phyloP scores from a whole-genome alignment of 768 basidiomycete species.

The Chalciporus chontae region DNA sequence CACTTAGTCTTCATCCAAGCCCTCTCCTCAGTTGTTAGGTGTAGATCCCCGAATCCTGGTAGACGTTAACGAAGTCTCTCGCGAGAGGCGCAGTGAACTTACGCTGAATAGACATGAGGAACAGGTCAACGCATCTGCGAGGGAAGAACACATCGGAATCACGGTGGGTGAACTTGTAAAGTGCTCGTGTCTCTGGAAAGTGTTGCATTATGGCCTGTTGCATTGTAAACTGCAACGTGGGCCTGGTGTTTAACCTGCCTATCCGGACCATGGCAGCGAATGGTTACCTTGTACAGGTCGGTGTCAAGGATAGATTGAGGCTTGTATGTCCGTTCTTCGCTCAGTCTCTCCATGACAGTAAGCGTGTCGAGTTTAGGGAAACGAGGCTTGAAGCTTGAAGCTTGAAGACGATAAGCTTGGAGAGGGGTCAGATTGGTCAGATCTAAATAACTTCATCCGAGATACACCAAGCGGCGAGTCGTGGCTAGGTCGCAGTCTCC shows the following conservation, averaged over 20 bases:
- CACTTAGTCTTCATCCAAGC: conserved; percentile 64
- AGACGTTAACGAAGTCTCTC: conserved; percentile 24
- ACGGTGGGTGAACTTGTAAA: conserved; percentile 82
- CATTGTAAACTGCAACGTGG: conserved; percentile 73
- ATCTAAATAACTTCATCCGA: too few species aligned
- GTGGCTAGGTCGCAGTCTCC: not conserved
- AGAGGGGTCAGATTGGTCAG: too few species aligned
- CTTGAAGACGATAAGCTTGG: not conserved
- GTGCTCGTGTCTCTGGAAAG: conserved; percentile 68
- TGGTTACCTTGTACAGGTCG: conserved; percentile 84
- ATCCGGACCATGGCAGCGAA: not conserved
- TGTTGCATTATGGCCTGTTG: conserved; percentile 84
- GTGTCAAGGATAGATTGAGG: conserved; percentile 77
- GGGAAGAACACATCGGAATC: conserved; percentile 63
- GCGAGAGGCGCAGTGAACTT: conserved; percentile 36
- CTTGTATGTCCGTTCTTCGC: conserved; percentile 12
- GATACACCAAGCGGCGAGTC: too few species aligned
- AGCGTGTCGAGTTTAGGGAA: not conserved
- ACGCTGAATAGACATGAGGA: conserved; percentile 53
- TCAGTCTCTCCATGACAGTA: conserved; percentile 10
- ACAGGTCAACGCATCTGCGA: conserved; percentile 22
- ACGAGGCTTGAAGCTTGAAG: too few species aligned
- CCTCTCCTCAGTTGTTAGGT: conserved; percentile 58
- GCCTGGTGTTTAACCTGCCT: not conserved
- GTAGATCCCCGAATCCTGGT: conserved; percentile 66